phyloP scores from a whole-genome alignment of 768 basidiomycete genomes.

The Auriscalpium orientale region DNA sequence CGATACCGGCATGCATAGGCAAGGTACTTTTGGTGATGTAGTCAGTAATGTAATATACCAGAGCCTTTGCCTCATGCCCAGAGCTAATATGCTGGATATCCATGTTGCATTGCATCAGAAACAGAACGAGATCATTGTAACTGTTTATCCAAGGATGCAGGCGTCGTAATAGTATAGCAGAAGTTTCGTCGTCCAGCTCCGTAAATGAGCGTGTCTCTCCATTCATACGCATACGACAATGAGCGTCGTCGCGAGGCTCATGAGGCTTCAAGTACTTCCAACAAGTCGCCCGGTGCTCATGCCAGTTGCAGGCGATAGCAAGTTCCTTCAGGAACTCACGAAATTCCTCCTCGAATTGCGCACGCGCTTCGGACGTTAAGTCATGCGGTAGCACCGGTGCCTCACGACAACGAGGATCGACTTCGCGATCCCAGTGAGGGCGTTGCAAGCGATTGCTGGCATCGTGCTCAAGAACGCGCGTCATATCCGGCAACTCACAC shows the following conservation, averaged over 20 bases:
- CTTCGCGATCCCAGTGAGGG: background rate
- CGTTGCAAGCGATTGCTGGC: background rate
- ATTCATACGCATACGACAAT: conserved; percentile 21
- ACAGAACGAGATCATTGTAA: conserved; percentile 24
- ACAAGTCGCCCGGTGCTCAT: conserved; percentile 28
- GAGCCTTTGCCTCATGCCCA: conserved; percentile 32
- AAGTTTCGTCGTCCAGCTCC: conserved; percentile 24
- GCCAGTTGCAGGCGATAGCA: conserved; percentile 23
- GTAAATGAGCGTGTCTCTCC: conserved; percentile 1
- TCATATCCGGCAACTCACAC: background rate
- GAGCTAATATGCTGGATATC: conserved; percentile 41
- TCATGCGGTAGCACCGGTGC: background rate
- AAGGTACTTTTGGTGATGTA: conserved; percentile 40
- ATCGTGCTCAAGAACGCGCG: background rate
- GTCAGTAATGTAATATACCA: conserved; percentile 39
- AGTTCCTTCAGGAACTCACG: conserved; percentile 6
- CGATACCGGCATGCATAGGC: conserved; percentile 28
- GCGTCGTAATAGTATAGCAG: conserved; percentile 23
- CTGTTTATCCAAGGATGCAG: conserved; percentile 36
- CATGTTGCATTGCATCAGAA: conserved; percentile 32
- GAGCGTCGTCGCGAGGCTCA: conserved; percentile 19
- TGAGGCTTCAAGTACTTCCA: conserved; percentile 28
- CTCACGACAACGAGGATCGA: background rate
- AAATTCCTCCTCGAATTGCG: background rate
- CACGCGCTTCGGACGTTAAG: background rate